Base-by-base conservation (phyloP, 2,329 filamentous ascomycete genomes). In the Fusarium stilboides region DNA sequence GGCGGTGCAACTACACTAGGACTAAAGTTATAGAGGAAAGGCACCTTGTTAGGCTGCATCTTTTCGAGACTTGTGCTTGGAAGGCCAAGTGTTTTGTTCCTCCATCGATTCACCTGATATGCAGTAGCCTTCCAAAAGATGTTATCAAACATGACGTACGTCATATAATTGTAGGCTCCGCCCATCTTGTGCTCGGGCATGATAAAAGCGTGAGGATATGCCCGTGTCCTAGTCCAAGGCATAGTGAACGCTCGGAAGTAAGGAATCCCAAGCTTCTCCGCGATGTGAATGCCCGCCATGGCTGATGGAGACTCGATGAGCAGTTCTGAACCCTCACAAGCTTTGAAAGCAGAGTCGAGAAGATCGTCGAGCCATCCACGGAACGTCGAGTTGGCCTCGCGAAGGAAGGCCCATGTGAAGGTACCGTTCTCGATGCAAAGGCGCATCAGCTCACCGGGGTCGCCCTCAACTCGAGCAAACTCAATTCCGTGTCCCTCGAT, bases 221-320 rank as follows among this genome's bases (percentile, higher is more conserved):
- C 94, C 54, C 96, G 87, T 17, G 96, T 99, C 49, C 94, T 90
- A 1, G 96, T 97, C 96, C 96, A 99, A 1, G 96, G 96, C 96
- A 99, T 99, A 19, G 94, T 97, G 77, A 99, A 99, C 0, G 94
- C 95, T 57, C 96, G 90, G 83, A 98, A 98, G 79, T 99, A 99
- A 1, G 96, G 96, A 44, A 99, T 97, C 15, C 89, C 86, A 3
- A 99, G 86, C 24, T 94, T 94, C 81, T 99, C 96, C 2, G 96
- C 96, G 70, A 99, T 97, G 78, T 99, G 96, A 55, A 99, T 97
- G 26, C 96, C 96, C 1, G 92, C 94, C 96, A 99, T 99, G 15
- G 96, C 94, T 59, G 93, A 97, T 0, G 96, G 96, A 46, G 93
- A 97, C 78, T 99, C 96, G 64, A 99, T 97, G 39, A 99, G 84